These are phyloP conservation scores for Pelargonium nanum DNA, from an alignment of 345 rosid genomes.

Conservation along the genomic window DNA sequence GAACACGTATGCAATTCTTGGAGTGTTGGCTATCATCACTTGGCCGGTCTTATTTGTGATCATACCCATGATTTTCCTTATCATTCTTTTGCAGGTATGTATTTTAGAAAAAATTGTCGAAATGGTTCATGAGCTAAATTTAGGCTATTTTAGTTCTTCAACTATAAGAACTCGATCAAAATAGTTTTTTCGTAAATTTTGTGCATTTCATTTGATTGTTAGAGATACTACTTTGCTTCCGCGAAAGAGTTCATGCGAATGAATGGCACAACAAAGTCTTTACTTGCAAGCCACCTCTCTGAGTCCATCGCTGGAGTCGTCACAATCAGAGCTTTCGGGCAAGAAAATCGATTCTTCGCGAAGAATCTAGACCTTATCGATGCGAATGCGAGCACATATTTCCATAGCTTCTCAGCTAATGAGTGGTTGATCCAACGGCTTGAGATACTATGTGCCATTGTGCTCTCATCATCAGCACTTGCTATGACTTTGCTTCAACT, in stretches of 20 bases:
- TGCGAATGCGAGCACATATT: conserved; percentile 44
- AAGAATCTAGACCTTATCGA: conserved; percentile 37
- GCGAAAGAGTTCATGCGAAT: conserved; percentile 52
- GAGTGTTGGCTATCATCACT: conserved; percentile 29
- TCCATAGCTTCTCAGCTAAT: conserved; percentile 40
- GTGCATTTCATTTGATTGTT: neutral
- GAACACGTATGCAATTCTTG: conserved; percentile 27
- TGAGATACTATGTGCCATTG: conserved; percentile 39
- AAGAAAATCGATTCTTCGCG: conserved; percentile 42
- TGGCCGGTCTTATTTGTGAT: conserved; percentile 42
- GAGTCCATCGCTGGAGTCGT: conserved; percentile 53
- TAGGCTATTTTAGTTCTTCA: too few species aligned
- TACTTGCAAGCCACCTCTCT: conserved; percentile 40
- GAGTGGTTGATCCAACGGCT: conserved; percentile 60
- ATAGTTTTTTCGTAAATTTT: neutral
- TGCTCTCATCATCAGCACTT: conserved; percentile 45
- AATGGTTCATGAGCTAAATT: too few species aligned
- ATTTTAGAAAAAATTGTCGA: too few species aligned
- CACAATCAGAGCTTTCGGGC: conserved; percentile 51
- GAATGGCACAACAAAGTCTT: conserved; percentile 54
- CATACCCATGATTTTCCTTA: conserved; percentile 36
- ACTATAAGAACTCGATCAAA: too few species aligned
- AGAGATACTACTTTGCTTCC: conserved; percentile 47
- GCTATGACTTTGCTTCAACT: conserved; percentile 41
- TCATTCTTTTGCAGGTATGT: conserved; percentile 21